A percentile compares a stretch with the other conserved stretches of the same genome.
Evolutionary conservation across 257 asterid species (phyloP).

Genomic region (Penstemon eatonii): DNA sequence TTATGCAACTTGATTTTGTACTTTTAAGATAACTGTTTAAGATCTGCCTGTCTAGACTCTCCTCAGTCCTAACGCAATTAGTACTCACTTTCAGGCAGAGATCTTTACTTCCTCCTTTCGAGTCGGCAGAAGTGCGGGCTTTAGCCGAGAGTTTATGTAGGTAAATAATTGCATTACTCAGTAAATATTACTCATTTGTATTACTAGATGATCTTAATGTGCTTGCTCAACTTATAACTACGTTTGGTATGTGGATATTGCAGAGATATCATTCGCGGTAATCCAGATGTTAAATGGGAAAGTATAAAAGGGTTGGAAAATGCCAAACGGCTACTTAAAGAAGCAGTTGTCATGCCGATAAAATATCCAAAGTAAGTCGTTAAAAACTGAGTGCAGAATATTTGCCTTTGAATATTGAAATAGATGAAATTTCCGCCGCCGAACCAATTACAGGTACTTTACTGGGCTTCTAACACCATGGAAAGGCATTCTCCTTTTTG

Average conservation of each 20-base stretch:
- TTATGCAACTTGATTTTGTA: background rate
- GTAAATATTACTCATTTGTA: slow-evolving; percentile 19
- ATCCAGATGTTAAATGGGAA: slow-evolving; percentile 96
- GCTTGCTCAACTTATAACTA: slow-evolving; percentile 20
- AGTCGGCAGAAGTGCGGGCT: slow-evolving; percentile 89
- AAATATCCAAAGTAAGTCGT: slow-evolving; percentile 87
- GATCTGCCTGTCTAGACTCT: slow-evolving; percentile 12
- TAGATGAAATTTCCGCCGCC: slow-evolving; percentile 19
- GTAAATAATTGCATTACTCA: slow-evolving; percentile 41
- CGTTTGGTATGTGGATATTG: slow-evolving; percentile 23
- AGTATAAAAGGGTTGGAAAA: slow-evolving; percentile 89
- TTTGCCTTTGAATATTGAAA: slow-evolving; percentile 9
- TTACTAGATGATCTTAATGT: slow-evolving; percentile 25
- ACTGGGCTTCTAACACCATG: slow-evolving; percentile 96
- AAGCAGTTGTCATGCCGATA: slow-evolving; percentile 99
- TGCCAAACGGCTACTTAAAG: slow-evolving; percentile 91
- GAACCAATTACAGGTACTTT: slow-evolving; percentile 62
- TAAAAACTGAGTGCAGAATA: slow-evolving; percentile 13
- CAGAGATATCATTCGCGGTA: slow-evolving; percentile 96
- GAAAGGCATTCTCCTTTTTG: slow-evolving; percentile 99
- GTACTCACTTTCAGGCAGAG: slow-evolving; percentile 60
- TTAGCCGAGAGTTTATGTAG: slow-evolving; percentile 92
- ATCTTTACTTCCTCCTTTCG: slow-evolving; percentile 89
- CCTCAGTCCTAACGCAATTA: slow-evolving; percentile 20
- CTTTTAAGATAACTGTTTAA: background rate